A percentile compares a stretch with the other conserved stretches of the same genome.
phyloP scores from a whole-genome alignment of 495 filamentous ascomycete genomes.

The Friedmanniomyces simplex region DNA sequence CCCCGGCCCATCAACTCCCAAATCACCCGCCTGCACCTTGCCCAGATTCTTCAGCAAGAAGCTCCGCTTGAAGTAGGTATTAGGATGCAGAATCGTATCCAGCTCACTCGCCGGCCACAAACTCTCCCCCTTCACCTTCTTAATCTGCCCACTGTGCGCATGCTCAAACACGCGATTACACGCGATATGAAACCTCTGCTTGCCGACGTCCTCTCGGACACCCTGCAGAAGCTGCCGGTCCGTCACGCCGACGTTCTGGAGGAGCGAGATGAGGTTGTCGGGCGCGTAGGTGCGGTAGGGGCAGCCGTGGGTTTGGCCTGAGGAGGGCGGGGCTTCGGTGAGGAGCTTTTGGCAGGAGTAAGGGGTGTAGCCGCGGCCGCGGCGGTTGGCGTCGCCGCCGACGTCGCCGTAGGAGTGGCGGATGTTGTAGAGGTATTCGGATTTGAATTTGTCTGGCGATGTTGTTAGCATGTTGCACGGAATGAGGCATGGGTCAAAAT shows the following conservation, averaged over 20 bases:
- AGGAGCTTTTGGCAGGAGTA: slow-evolving; percentile 92
- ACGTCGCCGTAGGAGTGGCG: slow-evolving; percentile 91
- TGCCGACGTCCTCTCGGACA: slow-evolving; percentile 80
- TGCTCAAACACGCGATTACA: slow-evolving; percentile 95
- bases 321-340: slow-evolving; percentile 69
- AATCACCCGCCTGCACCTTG: slow-evolving; percentile 27
- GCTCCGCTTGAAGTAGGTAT: slow-evolving; percentile 93
- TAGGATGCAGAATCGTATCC: slow-evolving; percentile 95
- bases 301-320: slow-evolving; percentile 84
- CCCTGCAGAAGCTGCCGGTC: slow-evolving; percentile 68
- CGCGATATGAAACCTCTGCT: slow-evolving; percentile 83
- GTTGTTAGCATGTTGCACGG: neutral
- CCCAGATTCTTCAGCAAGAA: slow-evolving; percentile 72
- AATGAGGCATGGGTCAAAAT: neutral
- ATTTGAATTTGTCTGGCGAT: slow-evolving; percentile 22
- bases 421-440: slow-evolving; percentile 93
- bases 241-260: slow-evolving; percentile 64
- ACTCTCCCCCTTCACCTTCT: slow-evolving; percentile 72
- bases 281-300: slow-evolving; percentile 85
- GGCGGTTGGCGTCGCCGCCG: slow-evolving; percentile 79
- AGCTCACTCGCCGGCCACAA: slow-evolving; percentile 68
- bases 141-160: slow-evolving; percentile 75
- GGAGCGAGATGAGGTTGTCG: slow-evolving; percentile 69
- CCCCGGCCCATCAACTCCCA: slow-evolving; percentile 20
- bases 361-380: slow-evolving; percentile 75